phyloP scores from a whole-genome alignment of 2,329 filamentous ascomycete species.

The Calonectria pseudoreteaudii region DNA sequence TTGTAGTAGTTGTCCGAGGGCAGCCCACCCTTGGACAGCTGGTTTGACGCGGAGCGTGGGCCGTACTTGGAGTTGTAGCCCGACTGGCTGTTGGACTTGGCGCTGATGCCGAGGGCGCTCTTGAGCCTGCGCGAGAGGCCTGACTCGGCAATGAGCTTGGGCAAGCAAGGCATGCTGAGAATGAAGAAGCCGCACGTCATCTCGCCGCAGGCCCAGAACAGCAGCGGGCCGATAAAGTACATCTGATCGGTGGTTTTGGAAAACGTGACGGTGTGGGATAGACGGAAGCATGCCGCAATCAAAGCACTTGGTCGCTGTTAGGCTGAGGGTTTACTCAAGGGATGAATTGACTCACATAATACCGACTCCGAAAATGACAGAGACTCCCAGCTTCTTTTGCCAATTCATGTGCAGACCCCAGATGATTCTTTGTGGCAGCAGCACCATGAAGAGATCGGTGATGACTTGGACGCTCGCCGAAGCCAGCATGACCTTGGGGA shows the following conservation, averaged over 20 bases:
- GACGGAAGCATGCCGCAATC: conserved; percentile 52
- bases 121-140: conserved; percentile 14
- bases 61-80: conserved; percentile 2
- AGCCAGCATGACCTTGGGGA: conserved; percentile 20
- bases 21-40: background rate
- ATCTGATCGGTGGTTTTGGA: conserved; percentile 46
- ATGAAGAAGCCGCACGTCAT: conserved; percentile 60
- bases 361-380: conserved; percentile 26
- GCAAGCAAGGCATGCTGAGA: conserved; percentile 51
- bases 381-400: conserved; percentile 25
- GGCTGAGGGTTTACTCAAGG: too few species aligned
- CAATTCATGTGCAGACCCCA: conserved; percentile 27
- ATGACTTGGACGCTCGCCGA: conserved; percentile 24
- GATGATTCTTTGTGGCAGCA: conserved; percentile 26
- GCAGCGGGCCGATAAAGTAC: conserved; percentile 52
- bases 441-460: conserved; percentile 22
- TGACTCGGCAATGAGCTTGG: conserved; percentile 47
- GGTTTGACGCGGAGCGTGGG: background rate
- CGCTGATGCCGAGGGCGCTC: conserved; percentile 15
- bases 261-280: conserved; percentile 48
- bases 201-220: conserved; percentile 58
- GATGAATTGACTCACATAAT: conserved; percentile 11
- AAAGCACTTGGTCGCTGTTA: conserved; percentile 51
- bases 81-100: conserved; percentile 10
- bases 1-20: conserved; percentile 26